Evolutionary conservation across 768 basidiomycete genomes (phyloP).

Genomic region (Brasilioporus rufonigricans): DNA sequence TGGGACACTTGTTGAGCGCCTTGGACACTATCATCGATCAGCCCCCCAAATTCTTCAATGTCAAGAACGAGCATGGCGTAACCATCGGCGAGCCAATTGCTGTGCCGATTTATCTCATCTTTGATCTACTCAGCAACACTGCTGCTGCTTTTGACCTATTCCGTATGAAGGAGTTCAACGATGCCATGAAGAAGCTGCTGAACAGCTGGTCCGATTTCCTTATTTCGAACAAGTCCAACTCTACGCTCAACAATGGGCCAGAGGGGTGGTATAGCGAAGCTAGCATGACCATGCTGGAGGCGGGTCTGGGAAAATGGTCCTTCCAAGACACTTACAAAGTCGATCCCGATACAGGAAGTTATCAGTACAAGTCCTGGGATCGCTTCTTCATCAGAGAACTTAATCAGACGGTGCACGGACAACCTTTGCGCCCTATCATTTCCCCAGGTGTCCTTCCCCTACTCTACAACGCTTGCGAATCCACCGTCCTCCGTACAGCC

Average conservation of each 20-base stretch:
- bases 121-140: neutral
- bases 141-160: neutral
- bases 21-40: neutral
- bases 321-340: neutral
- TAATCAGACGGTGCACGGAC: neutral
- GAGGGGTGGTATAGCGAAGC: neutral
- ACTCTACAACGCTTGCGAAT: slow-evolving; percentile 55
- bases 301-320: neutral
- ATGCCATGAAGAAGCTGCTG: neutral
- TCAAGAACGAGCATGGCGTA: neutral
- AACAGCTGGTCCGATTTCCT: neutral
- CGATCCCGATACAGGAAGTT: neutral
- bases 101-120: neutral
- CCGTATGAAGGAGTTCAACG: neutral
- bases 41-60: neutral
- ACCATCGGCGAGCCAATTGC: neutral
- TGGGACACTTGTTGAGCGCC: neutral
- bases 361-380: slow-evolving; percentile 38
- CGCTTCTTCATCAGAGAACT: slow-evolving; percentile 47
- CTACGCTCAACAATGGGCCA: neutral
- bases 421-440: neutral
- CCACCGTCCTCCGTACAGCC: slow-evolving; percentile 37
- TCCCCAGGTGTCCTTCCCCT: slow-evolving; percentile 8
- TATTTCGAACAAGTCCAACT: neutral
- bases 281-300: neutral